Base-by-base conservation (phyloP, 495 filamentous ascomycete genomes). In the Lasiosphaeria ovina region DNA sequence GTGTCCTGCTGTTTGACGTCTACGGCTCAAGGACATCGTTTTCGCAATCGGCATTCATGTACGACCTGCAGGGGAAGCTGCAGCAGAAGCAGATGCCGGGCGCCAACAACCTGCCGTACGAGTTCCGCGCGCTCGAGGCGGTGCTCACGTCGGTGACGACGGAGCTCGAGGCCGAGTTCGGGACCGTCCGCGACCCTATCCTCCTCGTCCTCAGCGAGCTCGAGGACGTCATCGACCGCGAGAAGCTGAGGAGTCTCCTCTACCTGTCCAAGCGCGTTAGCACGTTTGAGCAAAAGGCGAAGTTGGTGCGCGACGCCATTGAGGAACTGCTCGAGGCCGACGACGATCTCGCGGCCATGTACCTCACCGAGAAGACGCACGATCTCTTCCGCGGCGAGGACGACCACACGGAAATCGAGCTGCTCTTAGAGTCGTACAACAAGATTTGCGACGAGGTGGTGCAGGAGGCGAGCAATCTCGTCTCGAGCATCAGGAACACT, bases 371-470 rank as follows among this genome's bases (percentile, higher is more conserved):
- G 74, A 90, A 96, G 67, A 78, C 83, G 7, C 85, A 82, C 38
- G 91, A 93, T 58, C 82, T 88, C 35, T 70, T 84, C 35, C 79
- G 94, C 10, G 84, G 86, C 44, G 91, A 93, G 62, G 84, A 96
- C 61, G 91, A 98, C 67, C 94, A 98, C 70, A 93, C 92, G 14
- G 94, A 98, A 74, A 89, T 98, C 1, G 94, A 98, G 74, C 92
- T 98, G 87, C 77, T 98, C 50, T 78, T 98, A 12, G 94, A 98
- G 72, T 95, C 90, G 17, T 98, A 98, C 67, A 92, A 98, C 70
- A 98, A 98, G 74, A 87, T 98, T 49, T 91, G 89, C 69, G 94
- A 98, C 74, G 94, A 98, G 78, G 96, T 98, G 72, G 94, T 97
- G 12, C 93, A 98, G 72, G 88, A 91, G 54, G 89, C 91, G 54